These are phyloP conservation scores for Plasmodium vivax DNA, from an alignment of 169 alveolate genomes.

Conservation along the genomic window DNA sequence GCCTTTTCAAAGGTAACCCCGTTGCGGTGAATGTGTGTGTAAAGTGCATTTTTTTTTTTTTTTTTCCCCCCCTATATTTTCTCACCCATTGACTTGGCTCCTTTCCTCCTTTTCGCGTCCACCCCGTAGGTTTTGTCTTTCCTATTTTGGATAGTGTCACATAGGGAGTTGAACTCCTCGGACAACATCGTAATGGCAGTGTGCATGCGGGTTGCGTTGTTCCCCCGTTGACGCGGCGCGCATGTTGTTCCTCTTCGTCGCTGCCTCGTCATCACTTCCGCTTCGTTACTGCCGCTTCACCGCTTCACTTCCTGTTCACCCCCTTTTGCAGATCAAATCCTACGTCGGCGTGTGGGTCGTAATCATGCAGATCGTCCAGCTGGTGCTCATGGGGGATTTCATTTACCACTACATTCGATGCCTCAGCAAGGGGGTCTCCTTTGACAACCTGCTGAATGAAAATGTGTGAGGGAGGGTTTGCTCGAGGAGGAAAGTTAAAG, in stretches of 20 bases:
- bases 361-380: constrained; percentile 89
- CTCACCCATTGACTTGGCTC: not conserved
- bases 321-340: constrained; percentile 82
- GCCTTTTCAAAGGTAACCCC: constrained; percentile 85
- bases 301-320: too few species aligned
- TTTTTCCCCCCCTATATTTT: not conserved
- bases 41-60: not conserved
- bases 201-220: not conserved
- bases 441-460: constrained; percentile 87
- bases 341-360: constrained; percentile 92
- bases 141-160: constrained; percentile 93
- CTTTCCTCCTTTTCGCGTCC: not conserved
- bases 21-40: not conserved
- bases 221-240: not conserved
- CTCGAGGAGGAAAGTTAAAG: not conserved
- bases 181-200: constrained; percentile 75
- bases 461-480: constrained; percentile 79
- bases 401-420: constrained; percentile 90
- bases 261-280: too few species aligned
- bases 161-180: constrained; percentile 88
- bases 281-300: too few species aligned
- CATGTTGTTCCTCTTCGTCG: not conserved
- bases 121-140: constrained; percentile 85
- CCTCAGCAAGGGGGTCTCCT: constrained; percentile 89
- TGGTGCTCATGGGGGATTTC: constrained; percentile 92